These are phyloP conservation scores for Prunus padus DNA, from an alignment of 306 rosid genomes.

Conservation along the genomic window DNA sequence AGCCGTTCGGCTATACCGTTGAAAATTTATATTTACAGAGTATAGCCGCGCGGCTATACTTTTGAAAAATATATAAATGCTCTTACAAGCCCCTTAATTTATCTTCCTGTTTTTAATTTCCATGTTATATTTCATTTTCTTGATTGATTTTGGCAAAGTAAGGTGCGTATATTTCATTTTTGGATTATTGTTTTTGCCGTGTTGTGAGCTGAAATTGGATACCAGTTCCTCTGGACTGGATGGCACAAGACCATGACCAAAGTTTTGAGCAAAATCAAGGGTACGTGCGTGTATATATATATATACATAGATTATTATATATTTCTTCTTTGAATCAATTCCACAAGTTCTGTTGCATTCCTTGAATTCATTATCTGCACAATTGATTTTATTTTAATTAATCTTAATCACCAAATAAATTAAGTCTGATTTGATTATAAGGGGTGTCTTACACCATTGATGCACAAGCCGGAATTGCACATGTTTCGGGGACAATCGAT, in stretches of 20 bases:
- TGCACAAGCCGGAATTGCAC: background rate
- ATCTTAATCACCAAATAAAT: too few relatives aligned
- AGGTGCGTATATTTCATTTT: too few relatives aligned
- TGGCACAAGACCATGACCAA: conserved; percentile 33
- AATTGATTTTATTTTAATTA: background rate
- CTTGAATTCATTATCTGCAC: background rate
- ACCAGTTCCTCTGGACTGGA: conserved; percentile 17
- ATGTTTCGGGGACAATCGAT: conserved; percentile 7
- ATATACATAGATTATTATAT: too few relatives aligned
- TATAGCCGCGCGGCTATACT: too few relatives aligned
- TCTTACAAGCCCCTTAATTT: too few relatives aligned
- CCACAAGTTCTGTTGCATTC: too few relatives aligned
- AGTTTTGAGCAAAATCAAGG: conserved; percentile 17
- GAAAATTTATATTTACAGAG: too few relatives aligned
- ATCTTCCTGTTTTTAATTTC: background rate
- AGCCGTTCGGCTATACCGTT: too few relatives aligned
- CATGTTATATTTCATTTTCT: background rate
- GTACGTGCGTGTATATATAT: background rate
- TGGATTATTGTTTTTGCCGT: conserved; percentile 1
- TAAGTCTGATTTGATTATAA: background rate
- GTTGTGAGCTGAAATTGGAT: conserved; percentile 25
- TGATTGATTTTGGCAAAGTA: background rate
- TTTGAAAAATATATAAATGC: too few relatives aligned
- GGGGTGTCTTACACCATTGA: conserved; percentile 26
- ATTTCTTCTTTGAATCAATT: too few relatives aligned